phyloP scores from a whole-genome alignment of 768 basidiomycete species.

The Neoboletus magnificus region DNA sequence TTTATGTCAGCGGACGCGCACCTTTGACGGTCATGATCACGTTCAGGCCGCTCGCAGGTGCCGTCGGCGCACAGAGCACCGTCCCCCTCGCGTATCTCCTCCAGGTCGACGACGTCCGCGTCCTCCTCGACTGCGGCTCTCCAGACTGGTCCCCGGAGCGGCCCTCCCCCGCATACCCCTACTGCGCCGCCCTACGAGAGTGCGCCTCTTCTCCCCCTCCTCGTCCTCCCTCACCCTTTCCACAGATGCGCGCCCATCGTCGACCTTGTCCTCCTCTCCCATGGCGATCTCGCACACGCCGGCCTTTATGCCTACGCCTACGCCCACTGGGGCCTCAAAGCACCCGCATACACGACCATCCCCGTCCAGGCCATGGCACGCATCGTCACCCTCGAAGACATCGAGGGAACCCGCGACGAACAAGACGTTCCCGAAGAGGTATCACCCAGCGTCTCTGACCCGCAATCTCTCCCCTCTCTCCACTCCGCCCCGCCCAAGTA shows the following conservation, averaged over 20 bases:
- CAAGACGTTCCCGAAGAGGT: constrained; percentile 49
- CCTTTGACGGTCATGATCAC: constrained; percentile 68
- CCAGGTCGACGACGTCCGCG: constrained; percentile 89
- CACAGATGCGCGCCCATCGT: constrained; percentile 72
- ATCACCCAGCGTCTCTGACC: constrained; percentile 19
- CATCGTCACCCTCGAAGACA: constrained; percentile 86
- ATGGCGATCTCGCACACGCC: constrained; percentile 85
- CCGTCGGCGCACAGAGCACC: constrained; percentile 62
- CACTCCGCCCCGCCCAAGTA: constrained; percentile 40
- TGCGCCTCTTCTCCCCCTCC: constrained; percentile 35
- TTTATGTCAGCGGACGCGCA: constrained; percentile 1
- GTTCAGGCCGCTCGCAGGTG: constrained; percentile 86
- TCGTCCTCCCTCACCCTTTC: constrained; percentile 2
- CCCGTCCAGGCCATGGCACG: constrained; percentile 96
- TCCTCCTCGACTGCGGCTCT: constrained; percentile 93
- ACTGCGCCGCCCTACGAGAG: constrained; percentile 67
- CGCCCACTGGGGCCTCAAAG: constrained; percentile 81
- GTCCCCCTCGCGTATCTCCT: constrained; percentile 81
- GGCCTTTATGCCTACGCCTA: constrained; percentile 94
- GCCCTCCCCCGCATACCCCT: constrained; percentile 36
- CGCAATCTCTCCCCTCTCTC: constrained; percentile 7
- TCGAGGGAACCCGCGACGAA: constrained; percentile 76
- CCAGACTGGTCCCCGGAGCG: constrained; percentile 78
- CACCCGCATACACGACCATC: constrained; percentile 90
- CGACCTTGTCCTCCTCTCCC: constrained; percentile 90